A percentile compares a stretch with the other conserved stretches of the same genome.
These are phyloP conservation scores for Lycium barbarum DNA, from an alignment of 257 asterid genomes.

Conservation along the genomic window DNA sequence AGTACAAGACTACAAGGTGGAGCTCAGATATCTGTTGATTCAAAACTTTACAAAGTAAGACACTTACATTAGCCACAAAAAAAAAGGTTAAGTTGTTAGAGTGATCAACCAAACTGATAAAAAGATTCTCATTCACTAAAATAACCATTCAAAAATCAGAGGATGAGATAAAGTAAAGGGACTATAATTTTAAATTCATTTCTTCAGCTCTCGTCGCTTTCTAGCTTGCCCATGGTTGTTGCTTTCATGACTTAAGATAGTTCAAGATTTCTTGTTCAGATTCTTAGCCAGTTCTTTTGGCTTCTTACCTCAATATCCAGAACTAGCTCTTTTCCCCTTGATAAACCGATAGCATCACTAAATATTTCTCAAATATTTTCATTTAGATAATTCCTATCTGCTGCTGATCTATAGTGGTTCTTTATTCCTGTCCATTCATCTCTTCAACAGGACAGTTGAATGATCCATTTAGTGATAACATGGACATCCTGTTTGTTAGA, in stretches of 20 bases:
- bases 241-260: conserved; percentile 2
- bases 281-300: background rate
- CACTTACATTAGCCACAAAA: background rate
- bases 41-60: background rate
- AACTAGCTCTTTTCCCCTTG: background rate
- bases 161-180: background rate
- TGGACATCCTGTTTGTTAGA: background rate
- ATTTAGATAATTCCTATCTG: background rate
- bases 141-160: background rate
- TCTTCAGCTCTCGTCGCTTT: background rate
- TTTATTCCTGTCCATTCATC: background rate
- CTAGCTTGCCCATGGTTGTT: conserved; percentile 5
- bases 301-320: background rate
- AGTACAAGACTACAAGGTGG: background rate
- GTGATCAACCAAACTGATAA: background rate
- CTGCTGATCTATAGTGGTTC: conserved; percentile 9
- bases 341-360: background rate
- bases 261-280: conserved; percentile 7
- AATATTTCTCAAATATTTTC: background rate
- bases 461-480: background rate
- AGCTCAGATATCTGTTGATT: background rate
- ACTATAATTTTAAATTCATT: background rate
- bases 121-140: background rate
- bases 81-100: background rate
- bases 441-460: background rate